These are phyloP conservation scores for Lupinus albus DNA, from an alignment of 306 rosid genomes.

Conservation along the genomic window DNA sequence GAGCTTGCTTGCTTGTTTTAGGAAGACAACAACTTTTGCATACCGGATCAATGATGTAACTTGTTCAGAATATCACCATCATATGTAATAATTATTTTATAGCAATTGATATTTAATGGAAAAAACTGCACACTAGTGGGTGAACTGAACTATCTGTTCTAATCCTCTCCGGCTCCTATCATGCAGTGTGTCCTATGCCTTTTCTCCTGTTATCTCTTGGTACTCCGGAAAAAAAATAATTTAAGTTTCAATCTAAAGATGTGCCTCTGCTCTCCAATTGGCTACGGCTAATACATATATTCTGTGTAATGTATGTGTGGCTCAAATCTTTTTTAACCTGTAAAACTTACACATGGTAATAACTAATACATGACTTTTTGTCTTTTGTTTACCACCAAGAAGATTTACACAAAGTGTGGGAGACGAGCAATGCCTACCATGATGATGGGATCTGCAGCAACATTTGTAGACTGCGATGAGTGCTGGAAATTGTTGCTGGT, in stretches of 20 bases:
- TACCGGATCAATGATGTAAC: neutral
- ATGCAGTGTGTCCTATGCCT: constrained; percentile 10
- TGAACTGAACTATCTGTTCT: constrained; percentile 22
- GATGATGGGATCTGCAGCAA: constrained; percentile 91
- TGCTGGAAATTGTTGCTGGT: constrained; percentile 88
- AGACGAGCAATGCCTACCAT: constrained; percentile 93
- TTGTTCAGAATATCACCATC: constrained; percentile 8
- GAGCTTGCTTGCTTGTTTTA: constrained; percentile 13
- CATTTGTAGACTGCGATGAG: constrained; percentile 90
- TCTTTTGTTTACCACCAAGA: constrained; percentile 40
- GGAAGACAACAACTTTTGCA: neutral
- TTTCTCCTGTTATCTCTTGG: constrained; percentile 4
- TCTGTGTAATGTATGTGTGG: neutral
- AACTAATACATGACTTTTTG: constrained; percentile 10
- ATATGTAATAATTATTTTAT: neutral
- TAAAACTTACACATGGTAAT: constrained; percentile 19
- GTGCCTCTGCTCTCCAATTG: neutral
- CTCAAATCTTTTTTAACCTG: neutral
- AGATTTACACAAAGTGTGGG: constrained; percentile 93
- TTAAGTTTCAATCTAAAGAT: constrained; percentile 3
- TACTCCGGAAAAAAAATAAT: neutral
- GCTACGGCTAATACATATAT: constrained; percentile 14
- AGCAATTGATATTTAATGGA: neutral
- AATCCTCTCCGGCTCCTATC: constrained; percentile 24
- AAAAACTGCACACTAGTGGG: constrained; percentile 3